Base-by-base conservation (phyloP, 257 asterid species). In the Gentiana macrophylla region DNA sequence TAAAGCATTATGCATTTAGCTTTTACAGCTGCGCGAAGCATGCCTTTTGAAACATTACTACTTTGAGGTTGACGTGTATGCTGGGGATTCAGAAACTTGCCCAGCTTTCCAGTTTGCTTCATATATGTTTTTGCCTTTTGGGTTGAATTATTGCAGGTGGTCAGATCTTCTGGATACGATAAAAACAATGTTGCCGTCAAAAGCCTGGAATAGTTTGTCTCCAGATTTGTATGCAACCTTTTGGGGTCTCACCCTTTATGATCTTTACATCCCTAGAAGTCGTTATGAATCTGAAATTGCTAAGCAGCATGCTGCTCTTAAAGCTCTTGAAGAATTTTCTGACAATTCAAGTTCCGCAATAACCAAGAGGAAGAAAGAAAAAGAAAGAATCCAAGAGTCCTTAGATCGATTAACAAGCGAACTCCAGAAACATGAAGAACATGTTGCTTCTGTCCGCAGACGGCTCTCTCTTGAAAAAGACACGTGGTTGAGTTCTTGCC, bases 291-390 rank as follows among this genome's bases (percentile, higher is more conserved):
- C 88, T 71, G 99, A 92, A 75, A 77, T 92, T 62, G 69, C 83
- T 50, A 92, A 88, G 80, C 91, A 81, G 78, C 95, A 85, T 62
- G 74, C 86, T 70, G 79, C 94, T 68, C 86, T 92, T 62, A 92
- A 82, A 81, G 89, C 99, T 59, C 94, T 92, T 46, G 99, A 92
- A 74, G 99, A 92, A 67, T 78, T 84, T 49, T 71, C 97, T 58
- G 99, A 92, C 66, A 92, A 88, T 82, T 92, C 99, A 12, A 92
- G 95, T 73, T 92, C 99, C 54, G 99, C 97, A 57, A 92, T 92
- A 64, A 87, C 95, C 45, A 92, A 92, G 71, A 76, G 99, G 79
- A 92, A 92, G 73, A 92, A 92, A 74, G 99, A 92, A 48, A 92
- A 92, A 78, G 99, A 92, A 77, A 83, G 94, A 80, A 92, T 92